phyloP scores from a whole-genome alignment of 306 rosid species.

The Bauhinia variegata region DNA sequence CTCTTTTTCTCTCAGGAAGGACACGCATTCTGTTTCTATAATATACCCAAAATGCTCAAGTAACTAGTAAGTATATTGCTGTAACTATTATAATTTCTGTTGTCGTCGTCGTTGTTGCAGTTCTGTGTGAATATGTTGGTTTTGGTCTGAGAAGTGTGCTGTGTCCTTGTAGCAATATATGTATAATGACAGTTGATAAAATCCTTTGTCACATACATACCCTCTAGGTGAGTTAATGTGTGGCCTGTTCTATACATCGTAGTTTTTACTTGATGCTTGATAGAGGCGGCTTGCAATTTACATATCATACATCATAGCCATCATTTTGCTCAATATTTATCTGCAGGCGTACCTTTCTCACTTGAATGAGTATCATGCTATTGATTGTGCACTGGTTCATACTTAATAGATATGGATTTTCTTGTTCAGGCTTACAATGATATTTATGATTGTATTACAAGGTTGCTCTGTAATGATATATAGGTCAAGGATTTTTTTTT shows the following conservation, averaged over 20 bases:
- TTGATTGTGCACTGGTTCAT: background rate
- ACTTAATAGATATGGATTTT: background rate
- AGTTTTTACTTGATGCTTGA: background rate
- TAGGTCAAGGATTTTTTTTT: no score
- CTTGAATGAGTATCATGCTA: background rate
- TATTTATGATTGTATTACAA: no score
- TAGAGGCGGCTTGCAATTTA: background rate
- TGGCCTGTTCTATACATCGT: background rate
- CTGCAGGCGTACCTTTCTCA: background rate
- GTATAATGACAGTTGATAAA: background rate
- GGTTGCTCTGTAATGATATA: no score
- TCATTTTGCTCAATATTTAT: background rate
- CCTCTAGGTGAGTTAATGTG: background rate
- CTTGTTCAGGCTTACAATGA: background rate
- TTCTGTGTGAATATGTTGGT: background rate
- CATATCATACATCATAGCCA: background rate
- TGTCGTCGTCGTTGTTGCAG: background rate
- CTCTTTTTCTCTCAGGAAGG: background rate
- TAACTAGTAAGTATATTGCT: background rate
- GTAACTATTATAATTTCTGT: background rate
- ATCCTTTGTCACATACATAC: background rate
- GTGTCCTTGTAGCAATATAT: background rate
- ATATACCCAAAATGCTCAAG: background rate
- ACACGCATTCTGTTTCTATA: background rate
- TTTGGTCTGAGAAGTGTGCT: background rate